Percentiles rank a stretch among this genome's conserved stretches.
Evolutionary conservation across 352 stramenopile species (phyloP).

Genomic region (Halophytophthora polymorphica): DNA sequence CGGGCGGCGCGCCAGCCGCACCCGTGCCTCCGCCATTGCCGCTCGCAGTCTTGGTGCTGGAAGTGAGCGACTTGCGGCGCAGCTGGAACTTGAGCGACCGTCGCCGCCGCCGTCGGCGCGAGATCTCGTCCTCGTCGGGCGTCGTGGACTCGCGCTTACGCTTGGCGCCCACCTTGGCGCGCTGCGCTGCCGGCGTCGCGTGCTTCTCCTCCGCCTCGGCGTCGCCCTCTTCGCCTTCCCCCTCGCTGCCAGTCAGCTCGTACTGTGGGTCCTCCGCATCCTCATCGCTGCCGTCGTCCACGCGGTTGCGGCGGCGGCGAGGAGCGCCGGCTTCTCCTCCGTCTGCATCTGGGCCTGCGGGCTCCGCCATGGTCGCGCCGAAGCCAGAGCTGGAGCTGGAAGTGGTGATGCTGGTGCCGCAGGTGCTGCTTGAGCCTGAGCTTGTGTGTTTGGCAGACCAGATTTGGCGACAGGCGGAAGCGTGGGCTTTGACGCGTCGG

Average conservation of each 20-base stretch:
- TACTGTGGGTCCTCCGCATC: slow-evolving; percentile 26
- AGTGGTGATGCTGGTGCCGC: too few relatives aligned
- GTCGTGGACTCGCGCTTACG: slow-evolving; percentile 62
- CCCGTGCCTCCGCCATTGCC: slow-evolving; percentile 10
- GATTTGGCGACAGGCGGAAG: too few relatives aligned
- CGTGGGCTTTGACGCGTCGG: too few relatives aligned
- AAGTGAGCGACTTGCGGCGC: slow-evolving; percentile 64
- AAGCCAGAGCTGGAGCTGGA: too few relatives aligned
- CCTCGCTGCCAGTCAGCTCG: slow-evolving; percentile 28
- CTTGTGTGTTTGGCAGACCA: too few relatives aligned
- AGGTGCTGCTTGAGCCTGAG: too few relatives aligned
- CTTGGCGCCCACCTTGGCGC: slow-evolving; percentile 19
- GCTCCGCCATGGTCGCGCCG: too few relatives aligned
- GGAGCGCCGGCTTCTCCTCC: background rate
- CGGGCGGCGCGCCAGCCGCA: slow-evolving; percentile 8
- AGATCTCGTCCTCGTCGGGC: slow-evolving; percentile 66
- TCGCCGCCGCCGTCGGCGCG: slow-evolving; percentile 48
- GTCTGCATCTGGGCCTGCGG: too few relatives aligned
- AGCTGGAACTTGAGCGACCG: slow-evolving; percentile 74
- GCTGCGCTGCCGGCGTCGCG: slow-evolving; percentile 8
- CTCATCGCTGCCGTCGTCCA: slow-evolving; percentile 24
- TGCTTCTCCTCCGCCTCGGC: slow-evolving; percentile 5
- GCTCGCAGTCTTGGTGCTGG: slow-evolving; percentile 30
- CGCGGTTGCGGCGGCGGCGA: slow-evolving; percentile 11
- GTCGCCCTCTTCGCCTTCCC: slow-evolving; percentile 16